Base-by-base conservation (phyloP, 306 rosid species). In the Abrus pulchellus region DNA sequence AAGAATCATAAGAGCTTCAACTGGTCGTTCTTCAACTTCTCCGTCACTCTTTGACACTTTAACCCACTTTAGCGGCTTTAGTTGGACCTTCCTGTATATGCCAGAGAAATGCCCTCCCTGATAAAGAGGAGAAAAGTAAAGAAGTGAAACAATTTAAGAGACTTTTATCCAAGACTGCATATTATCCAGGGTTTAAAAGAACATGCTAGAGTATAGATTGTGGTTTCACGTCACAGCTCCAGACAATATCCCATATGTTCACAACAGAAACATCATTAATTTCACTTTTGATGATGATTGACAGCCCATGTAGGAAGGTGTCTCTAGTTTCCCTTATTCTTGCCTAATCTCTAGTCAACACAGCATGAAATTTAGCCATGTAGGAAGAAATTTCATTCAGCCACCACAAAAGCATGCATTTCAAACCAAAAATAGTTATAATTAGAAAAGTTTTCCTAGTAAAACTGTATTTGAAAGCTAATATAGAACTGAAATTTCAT, bases 51-150 rank as follows among this genome's bases (percentile, higher is more conserved):
- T 91, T 80, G 92, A 53, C 47, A 91, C 91, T 84, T 91, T 93
- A 77, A 77, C 89, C 99, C 99, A 95, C 83, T 93, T 89, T 71
- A 90, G 89, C 45, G 99, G 99, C 89, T 95, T 95, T 78, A 95
- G 87, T 83, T 95, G 99, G 84, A 95, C 99, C 84, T 95, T 95
- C 86, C 98, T 87, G 86, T 93, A 95, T 57, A 95, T 95, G 73
- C 99, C 98, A 68, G 98, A 93, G 88, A 95, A 95, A 88, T 95
- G 97, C 36, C 98, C 99, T 59, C 98, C 98, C 99, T 95, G 86
- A 74, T 65, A 83, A 50, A 7, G 50, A 33, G 54, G 69, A 84
- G 44, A 83, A 76, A 83, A 80, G 36, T 48, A 80, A 40, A 36
- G 71, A 63, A 33, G 84, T 75, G 45, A 84, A 77, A 84, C 47